Evolutionary conservation across 1,139 yeast species (phyloP).

Genomic region (Taphrina confusa): DNA sequence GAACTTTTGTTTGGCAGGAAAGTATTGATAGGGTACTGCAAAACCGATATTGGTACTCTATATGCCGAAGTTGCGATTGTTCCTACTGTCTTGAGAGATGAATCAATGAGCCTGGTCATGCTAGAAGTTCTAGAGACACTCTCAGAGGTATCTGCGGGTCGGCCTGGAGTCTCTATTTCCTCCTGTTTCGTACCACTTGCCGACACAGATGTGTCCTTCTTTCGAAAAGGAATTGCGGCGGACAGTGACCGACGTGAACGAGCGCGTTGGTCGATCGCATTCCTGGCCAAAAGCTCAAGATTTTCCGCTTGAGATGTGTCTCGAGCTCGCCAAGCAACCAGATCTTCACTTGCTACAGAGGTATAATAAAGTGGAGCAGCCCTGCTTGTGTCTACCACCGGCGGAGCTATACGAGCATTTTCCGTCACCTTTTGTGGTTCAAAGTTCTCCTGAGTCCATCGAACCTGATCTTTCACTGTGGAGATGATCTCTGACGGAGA

Average conservation of each 20-base stretch:
- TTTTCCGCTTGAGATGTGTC: neutral
- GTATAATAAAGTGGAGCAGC: slow-evolving; percentile 14
- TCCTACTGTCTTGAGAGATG: neutral
- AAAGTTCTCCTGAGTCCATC: neutral
- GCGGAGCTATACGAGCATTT: neutral
- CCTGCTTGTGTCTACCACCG: slow-evolving; percentile 12
- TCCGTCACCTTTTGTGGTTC: neutral
- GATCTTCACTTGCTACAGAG: neutral
- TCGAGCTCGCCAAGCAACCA: neutral
- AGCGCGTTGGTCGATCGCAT: slow-evolving; percentile 7
- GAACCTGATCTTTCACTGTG: slow-evolving; percentile 13
- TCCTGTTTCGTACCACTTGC: too few relatives aligned
- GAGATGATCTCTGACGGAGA: slow-evolving; percentile 40
- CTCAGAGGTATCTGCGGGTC: neutral
- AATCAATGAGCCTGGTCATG: neutral
- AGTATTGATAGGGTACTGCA: neutral
- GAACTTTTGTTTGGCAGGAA: neutral
- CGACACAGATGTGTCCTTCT: neutral
- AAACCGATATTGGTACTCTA: neutral
- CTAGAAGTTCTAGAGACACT: neutral
- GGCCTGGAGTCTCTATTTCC: too few relatives aligned
- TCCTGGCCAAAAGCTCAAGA: slow-evolving; percentile 8
- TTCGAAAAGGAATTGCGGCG: neutral
- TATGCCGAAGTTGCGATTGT: slow-evolving; percentile 1
- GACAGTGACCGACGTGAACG: slow-evolving; percentile 6